phyloP scores from a whole-genome alignment of 805 yeast species.

The Lipomyces anomalus region DNA sequence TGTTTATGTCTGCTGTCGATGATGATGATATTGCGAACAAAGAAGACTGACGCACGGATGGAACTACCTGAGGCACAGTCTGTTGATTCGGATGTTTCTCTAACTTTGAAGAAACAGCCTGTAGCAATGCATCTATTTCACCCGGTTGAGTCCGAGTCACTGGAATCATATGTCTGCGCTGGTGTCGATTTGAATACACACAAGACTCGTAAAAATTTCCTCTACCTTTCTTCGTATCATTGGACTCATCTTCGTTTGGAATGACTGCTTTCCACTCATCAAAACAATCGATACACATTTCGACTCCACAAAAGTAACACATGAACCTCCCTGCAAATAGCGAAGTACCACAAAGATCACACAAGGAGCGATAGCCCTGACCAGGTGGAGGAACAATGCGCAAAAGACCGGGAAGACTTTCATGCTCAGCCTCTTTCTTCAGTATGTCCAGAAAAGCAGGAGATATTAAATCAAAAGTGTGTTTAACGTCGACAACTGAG shows the following conservation, averaged over 20 bases:
- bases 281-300: constrained; percentile 19
- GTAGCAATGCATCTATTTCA: constrained; percentile 6
- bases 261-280: constrained; percentile 11
- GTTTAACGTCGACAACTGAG: constrained; percentile 3
- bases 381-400: not conserved
- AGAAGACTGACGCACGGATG: too few species aligned
- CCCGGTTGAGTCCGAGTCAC: constrained; percentile 13
- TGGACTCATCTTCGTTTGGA: constrained; percentile 7
- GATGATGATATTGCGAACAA: too few species aligned
- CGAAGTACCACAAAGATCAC: constrained; percentile 21
- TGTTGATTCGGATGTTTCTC: not conserved
- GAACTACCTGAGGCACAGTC: too few species aligned
- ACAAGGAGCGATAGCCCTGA: constrained; percentile 18
- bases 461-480: constrained; percentile 12
- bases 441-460: constrained; percentile 4
- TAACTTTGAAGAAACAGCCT: not conserved
- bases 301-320: constrained; percentile 23
- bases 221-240: constrained; percentile 8
- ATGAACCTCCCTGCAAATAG: constrained; percentile 17
- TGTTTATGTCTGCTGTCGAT: too few species aligned
- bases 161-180: constrained; percentile 8
- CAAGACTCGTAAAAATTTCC: constrained; percentile 18
- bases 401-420: not conserved
- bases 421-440: constrained; percentile 6
- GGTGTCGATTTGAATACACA: constrained; percentile 19